Percentiles rank a stretch among this genome's conserved stretches.
Conservation (phyloP, 257 asterid species). For the Phtheirospermum japonicum region DNA sequence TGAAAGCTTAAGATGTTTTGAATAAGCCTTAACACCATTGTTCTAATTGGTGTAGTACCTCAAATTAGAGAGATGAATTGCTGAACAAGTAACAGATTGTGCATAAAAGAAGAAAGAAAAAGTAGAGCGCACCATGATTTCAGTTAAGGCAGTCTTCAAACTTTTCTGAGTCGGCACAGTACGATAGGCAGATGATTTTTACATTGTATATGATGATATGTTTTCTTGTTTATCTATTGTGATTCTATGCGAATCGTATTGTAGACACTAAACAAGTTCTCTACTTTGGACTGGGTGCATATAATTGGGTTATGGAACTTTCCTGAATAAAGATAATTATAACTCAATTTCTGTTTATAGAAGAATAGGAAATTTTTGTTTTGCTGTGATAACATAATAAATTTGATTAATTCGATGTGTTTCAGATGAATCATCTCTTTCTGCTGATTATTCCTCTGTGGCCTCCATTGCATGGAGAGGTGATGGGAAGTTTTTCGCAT, state of each 20-base stretch:
- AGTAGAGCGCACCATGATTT: background rate
- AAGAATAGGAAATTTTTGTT: too few relatives aligned
- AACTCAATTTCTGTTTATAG: too few relatives aligned
- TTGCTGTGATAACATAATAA: constrained; percentile 3
- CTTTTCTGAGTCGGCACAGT: too few relatives aligned
- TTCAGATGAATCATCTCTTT: constrained; percentile 54
- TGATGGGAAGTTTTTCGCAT: constrained; percentile 84
- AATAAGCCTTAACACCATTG: background rate
- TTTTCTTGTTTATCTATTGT: constrained; percentile 5
- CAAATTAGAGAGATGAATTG: constrained; percentile 8
- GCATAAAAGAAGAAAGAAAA: background rate
- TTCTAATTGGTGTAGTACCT: constrained; percentile 13
- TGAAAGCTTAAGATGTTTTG: constrained; percentile 16
- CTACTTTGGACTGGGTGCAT: constrained; percentile 9
- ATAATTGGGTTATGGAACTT: background rate
- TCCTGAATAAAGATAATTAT: too few relatives aligned
- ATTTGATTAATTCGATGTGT: constrained; percentile 25
- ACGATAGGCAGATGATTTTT: background rate
- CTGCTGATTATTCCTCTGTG: constrained; percentile 46
- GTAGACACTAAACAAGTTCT: background rate
- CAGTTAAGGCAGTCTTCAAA: background rate
- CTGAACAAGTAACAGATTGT: background rate
- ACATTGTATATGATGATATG: constrained; percentile 9
- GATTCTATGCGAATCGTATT: constrained; percentile 1
- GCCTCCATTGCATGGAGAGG: constrained; percentile 87